Conservation (phyloP, 1,139 yeast species). For the Kurtzmaniella quercitrusa region DNA sequence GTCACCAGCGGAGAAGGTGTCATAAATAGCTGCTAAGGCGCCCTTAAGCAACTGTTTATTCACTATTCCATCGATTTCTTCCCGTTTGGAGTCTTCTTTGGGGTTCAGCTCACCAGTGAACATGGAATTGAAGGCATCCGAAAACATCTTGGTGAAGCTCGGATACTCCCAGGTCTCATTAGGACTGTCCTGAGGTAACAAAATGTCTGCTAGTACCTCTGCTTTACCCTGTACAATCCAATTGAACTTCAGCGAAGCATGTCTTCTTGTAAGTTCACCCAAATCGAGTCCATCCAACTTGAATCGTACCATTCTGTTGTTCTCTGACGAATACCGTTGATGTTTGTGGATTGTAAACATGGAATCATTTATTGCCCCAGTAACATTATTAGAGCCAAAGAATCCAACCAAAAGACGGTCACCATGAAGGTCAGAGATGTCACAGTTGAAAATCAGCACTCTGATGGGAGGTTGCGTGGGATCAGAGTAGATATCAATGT, state of each 20-base stretch:
- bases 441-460: slow-evolving; percentile 60
- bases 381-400: slow-evolving; percentile 63
- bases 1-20: slow-evolving; percentile 25
- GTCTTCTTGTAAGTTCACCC: slow-evolving; percentile 33
- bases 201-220: slow-evolving; percentile 65
- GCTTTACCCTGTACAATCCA: slow-evolving; percentile 72
- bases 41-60: slow-evolving; percentile 33
- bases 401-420: slow-evolving; percentile 59
- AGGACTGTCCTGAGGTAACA: slow-evolving; percentile 43
- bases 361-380: slow-evolving; percentile 71
- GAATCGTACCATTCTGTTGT: slow-evolving; percentile 50
- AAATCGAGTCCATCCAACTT: slow-evolving; percentile 64
- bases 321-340: slow-evolving; percentile 30
- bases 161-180: slow-evolving; percentile 20
- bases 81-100: slow-evolving; percentile 4
- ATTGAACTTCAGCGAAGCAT: slow-evolving; percentile 48
- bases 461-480: slow-evolving; percentile 34
- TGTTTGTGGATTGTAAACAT: slow-evolving; percentile 69
- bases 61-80: slow-evolving; percentile 9
- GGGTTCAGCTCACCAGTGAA: slow-evolving; percentile 7
- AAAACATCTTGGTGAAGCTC: slow-evolving; percentile 22
- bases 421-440: slow-evolving; percentile 56
- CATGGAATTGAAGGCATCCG: slow-evolving; percentile 26
- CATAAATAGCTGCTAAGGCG: slow-evolving; percentile 41
- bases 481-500: slow-evolving; percentile 38